Evolutionary conservation across 306 rosid genomes (phyloP), one percentile per base, ranked within the genome.

Genomic region (Cucurbita ficifolia): DNA sequence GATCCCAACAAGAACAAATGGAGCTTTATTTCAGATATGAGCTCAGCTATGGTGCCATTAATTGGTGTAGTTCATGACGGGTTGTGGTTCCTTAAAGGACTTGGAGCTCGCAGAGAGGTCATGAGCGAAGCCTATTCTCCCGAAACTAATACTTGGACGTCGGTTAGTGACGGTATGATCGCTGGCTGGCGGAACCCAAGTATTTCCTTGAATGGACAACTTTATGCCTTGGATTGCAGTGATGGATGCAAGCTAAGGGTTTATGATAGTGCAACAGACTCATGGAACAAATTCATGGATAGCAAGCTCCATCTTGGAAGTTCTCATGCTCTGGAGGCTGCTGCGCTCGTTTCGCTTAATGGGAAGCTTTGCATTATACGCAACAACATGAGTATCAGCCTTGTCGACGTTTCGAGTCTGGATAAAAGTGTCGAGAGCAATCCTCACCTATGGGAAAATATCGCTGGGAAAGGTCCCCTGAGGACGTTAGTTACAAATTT

Each of bases 281-380:
- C 99, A 12, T 95, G 99, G 99, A 89, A 80, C 84, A 89, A 78
- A 83, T 91, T 88, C 70, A 95, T 95, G n/a, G 99, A 95, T 65
- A 95, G 99, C 90, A 91, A 84, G 82, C 86, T 91, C 75, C 99
- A 95, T 84, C 84, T 95, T 33, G 99, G 99, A 63, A 91, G 88
- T 59, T 91, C 99, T 1, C 83, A 89, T 4, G 90, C 97, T 57
- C 81, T 95, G 14, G 97, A 95, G 54, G 99, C 99, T 2, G 99
- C 99, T 55, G 97, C 97, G 2, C 96, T 95, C 54, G 99, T 91
- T 82, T 83, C 96, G 35, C 97, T 95, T 8, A 95, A 89, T 0
- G 99, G 97, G 79, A 95, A 88, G 90, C 89, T 95, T 11, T 91
- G 99, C 89, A 89, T 95, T 40, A 87, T 91, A 79, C 96, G 99